Percentiles rank a stretch among this genome's conserved stretches.
These are phyloP conservation scores for Magnusiomyces tetraspermus DNA, from an alignment of 1,139 yeast genomes.

Conservation along the genomic window DNA sequence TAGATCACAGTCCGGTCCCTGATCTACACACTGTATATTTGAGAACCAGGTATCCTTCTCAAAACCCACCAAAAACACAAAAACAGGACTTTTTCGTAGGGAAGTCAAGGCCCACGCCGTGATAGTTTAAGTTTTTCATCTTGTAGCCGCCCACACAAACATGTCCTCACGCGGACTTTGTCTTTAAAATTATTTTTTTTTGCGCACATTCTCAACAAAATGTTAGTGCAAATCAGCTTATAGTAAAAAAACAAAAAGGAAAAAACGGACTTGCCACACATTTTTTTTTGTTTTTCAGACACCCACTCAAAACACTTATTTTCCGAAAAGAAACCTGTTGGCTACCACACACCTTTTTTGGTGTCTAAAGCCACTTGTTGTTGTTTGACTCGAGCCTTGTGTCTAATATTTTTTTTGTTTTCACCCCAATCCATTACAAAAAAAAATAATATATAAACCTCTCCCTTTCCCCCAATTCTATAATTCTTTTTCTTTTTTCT, in stretches of 20 bases:
- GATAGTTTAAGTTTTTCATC: conserved; percentile 1
- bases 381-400: too few species aligned
- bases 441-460: conserved; percentile 8
- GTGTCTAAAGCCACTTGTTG: not conserved
- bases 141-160: not conserved
- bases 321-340: conserved; percentile 1
- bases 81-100: conserved; percentile 4
- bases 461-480: conserved; percentile 7
- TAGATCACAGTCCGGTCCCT: conserved; percentile 8
- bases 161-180: not conserved
- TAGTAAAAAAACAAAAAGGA: too few species aligned
- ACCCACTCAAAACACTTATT: not conserved
- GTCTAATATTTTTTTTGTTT: not conserved
- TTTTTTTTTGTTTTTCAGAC: not conserved
- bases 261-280: too few species aligned
- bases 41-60: conserved; percentile 3
- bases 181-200: not conserved
- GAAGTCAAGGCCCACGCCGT: not conserved
- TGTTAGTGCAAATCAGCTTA: too few species aligned
- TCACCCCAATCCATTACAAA: not conserved
- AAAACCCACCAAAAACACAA: not conserved
- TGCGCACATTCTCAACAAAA: too few species aligned
- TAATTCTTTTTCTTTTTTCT: conserved; percentile 5
- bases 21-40: conserved; percentile 6
- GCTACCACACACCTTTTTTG: conserved; percentile 4